These are phyloP conservation scores for Camellia granthamiana DNA, from an alignment of 148 eudicot species.

Conservation along the genomic window DNA sequence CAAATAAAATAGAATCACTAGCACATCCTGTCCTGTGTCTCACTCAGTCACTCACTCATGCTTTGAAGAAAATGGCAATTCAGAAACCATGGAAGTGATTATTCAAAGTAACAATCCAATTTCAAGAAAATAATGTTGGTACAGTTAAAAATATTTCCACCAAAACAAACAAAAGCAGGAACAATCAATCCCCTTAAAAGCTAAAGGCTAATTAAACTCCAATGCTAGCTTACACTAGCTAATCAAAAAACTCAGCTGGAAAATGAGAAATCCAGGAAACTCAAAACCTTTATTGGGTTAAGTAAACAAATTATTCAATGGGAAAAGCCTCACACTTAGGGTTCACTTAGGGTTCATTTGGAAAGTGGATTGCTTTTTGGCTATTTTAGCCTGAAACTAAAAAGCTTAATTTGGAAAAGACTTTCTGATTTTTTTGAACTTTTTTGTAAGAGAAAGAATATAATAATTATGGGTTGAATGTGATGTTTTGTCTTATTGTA, in stretches of 20 bases:
- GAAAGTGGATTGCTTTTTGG: too few relatives aligned
- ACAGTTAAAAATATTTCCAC: not conserved
- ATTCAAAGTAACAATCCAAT: not conserved
- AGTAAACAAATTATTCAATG: too few relatives aligned
- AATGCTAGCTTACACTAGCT: not conserved
- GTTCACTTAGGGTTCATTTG: too few relatives aligned
- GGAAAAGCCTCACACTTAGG: too few relatives aligned
- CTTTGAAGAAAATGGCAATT: not conserved
- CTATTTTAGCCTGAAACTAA: too few relatives aligned
- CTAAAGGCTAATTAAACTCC: not conserved
- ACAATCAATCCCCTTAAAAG: not conserved
- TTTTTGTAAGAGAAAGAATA: too few relatives aligned
- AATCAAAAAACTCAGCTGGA: too few relatives aligned
- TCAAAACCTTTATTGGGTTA: not conserved
- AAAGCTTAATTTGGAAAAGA: too few relatives aligned
- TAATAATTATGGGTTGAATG: too few relatives aligned
- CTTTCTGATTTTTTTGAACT: too few relatives aligned
- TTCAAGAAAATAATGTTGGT: not conserved
- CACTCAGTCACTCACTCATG: too few relatives aligned
- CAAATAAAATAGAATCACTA: not conserved
- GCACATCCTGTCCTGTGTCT: not conserved
- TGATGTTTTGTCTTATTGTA: too few relatives aligned
- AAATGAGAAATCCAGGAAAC: not conserved
- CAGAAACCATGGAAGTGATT: not conserved
- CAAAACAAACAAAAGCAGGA: not conserved